phyloP scores from a whole-genome alignment of 768 basidiomycete genomes.

The Suillus lakei region DNA sequence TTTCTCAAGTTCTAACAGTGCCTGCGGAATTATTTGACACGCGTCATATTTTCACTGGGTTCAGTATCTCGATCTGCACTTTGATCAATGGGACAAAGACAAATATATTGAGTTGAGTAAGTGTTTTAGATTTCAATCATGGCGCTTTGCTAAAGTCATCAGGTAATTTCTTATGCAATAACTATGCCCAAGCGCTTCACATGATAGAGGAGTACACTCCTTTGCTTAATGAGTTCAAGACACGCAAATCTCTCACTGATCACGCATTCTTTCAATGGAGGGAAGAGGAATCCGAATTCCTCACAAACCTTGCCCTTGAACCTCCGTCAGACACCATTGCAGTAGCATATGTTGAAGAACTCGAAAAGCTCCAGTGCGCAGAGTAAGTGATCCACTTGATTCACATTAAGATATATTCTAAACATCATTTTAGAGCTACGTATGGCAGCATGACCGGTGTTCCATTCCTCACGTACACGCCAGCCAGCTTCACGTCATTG shows the following conservation, averaged over 20 bases:
- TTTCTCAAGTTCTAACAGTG: constrained; percentile 16
- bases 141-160: too few species aligned
- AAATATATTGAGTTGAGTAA: constrained; percentile 5
- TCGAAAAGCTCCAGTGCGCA: constrained; percentile 6
- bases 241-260: neutral
- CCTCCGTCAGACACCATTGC: constrained; percentile 27
- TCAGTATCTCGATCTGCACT: constrained; percentile 14
- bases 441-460: constrained; percentile 14
- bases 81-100: constrained; percentile 11
- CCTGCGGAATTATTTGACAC: constrained; percentile 14
- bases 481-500: constrained; percentile 16
- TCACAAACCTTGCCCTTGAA: neutral
- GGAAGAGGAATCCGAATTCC: neutral
- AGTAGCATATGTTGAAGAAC: constrained; percentile 3
- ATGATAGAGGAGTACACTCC: constrained; percentile 9
- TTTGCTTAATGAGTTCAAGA: constrained; percentile 4
- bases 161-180: constrained; percentile 16
- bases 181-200: constrained; percentile 21
- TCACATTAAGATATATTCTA: too few species aligned
- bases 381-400: neutral
- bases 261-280: neutral
- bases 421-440: too few species aligned
- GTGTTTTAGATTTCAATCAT: too few species aligned
- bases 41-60: constrained; percentile 21
- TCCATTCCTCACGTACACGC: constrained; percentile 20